phyloP scores from a whole-genome alignment of 805 yeast species.

The Groenewaldozyma salmanticensis region DNA sequence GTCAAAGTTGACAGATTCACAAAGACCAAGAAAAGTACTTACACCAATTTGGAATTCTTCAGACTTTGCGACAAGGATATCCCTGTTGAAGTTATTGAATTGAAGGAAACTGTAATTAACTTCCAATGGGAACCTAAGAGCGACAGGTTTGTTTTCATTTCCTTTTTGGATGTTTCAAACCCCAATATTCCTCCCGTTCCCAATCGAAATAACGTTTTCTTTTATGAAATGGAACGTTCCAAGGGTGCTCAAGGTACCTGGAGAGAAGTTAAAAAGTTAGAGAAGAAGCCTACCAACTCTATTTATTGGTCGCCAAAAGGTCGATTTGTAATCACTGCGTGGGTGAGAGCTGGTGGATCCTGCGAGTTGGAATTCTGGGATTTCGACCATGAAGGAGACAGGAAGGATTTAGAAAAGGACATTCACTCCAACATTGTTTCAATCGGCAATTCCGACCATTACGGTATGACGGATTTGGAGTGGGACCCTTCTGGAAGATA shows the following conservation, averaged over 20 bases:
- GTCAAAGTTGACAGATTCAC: conserved; percentile 96
- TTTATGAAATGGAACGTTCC: conserved; percentile 70
- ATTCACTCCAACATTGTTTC: conserved; percentile 50
- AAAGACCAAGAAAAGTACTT: conserved; percentile 83
- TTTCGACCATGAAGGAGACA: conserved; percentile 69
- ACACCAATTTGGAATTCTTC: conserved; percentile 88
- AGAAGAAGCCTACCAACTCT: conserved; percentile 58
- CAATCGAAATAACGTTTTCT: conserved; percentile 49
- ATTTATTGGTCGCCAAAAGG: conserved; percentile 90
- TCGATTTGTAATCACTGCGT: conserved; percentile 58
- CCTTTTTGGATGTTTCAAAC: conserved; percentile 35
- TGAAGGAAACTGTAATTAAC: conserved; percentile 77
- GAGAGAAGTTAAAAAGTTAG: conserved; percentile 48
- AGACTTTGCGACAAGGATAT: conserved; percentile 78
- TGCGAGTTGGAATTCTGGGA: conserved; percentile 76
- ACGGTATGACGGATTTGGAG: conserved; percentile 70
- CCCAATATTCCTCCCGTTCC: conserved; percentile 18
- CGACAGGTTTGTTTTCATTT: conserved; percentile 74
- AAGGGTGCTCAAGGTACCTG: conserved; percentile 46
- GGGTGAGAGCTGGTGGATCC: conserved; percentile 38
- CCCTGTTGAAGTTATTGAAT: conserved; percentile 90
- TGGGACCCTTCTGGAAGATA: conserved; percentile 98
- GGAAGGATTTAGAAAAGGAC: conserved; percentile 35
- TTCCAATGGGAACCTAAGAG: conserved; percentile 96
- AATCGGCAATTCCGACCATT: conserved; percentile 53